Evolutionary conservation across 1,284 basidiomycete species (phyloP).

Genomic region (Pyrrhoderma lamaoense): DNA sequence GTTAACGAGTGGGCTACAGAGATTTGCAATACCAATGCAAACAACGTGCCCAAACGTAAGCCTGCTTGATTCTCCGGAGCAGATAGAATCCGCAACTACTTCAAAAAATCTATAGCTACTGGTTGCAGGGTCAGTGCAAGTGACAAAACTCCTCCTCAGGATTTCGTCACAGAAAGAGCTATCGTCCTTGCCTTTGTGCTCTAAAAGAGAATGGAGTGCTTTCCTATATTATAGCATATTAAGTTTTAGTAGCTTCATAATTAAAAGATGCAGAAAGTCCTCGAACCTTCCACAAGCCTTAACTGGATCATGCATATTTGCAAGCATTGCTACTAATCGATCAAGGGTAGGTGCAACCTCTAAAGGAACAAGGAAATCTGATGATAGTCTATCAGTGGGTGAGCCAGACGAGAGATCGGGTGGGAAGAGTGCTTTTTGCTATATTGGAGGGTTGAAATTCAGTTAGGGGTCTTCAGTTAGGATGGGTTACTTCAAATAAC

Average conservation of each 20-base stretch:
- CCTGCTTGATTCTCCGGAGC: constrained; percentile 46
- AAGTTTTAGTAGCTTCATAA: no score
- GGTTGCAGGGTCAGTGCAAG: constrained; percentile 44
- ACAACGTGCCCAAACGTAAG: constrained; percentile 72
- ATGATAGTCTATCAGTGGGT: constrained; percentile 46
- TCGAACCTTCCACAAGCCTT: constrained; percentile 58
- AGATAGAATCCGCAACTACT: constrained; percentile 69
- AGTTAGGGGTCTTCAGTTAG: no score
- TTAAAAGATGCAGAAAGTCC: neutral
- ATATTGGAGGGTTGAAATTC: constrained; percentile 3
- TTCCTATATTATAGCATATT: constrained; percentile 42
- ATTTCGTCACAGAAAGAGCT: constrained; percentile 60
- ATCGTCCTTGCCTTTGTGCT: constrained; percentile 50
- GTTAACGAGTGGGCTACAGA: constrained; percentile 66
- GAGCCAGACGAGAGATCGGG: constrained; percentile 52
- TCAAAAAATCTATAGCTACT: constrained; percentile 71
- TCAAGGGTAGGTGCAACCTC: constrained; percentile 50
- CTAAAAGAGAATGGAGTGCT: constrained; percentile 69
- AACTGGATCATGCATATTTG: constrained; percentile 45
- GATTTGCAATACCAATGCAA: constrained; percentile 81
- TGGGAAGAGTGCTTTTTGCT: constrained; percentile 73
- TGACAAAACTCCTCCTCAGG: constrained; percentile 66
- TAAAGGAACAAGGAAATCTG: constrained; percentile 47
- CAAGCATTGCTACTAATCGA: constrained; percentile 58
- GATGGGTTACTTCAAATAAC: constrained; percentile 25